These are phyloP conservation scores for Inga oerstediana DNA, from an alignment of 306 rosid species.

Conservation along the genomic window DNA sequence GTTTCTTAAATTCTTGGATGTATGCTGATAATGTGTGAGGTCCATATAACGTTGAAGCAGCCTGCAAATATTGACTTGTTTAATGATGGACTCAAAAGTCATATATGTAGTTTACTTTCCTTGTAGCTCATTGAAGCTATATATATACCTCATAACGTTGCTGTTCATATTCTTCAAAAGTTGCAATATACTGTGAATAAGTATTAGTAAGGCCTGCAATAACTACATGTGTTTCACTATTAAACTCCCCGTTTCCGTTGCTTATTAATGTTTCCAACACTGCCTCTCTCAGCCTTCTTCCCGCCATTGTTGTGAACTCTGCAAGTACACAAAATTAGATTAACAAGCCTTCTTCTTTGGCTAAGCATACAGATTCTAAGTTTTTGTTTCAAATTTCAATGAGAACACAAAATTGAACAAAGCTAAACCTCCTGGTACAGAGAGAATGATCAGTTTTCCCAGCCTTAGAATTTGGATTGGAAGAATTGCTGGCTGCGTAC, in stretches of 20 bases:
- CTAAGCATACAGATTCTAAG: not conserved
- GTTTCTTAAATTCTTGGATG: slow-evolving; percentile 79
- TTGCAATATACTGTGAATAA: slow-evolving; percentile 79
- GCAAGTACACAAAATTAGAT: slow-evolving; percentile 37
- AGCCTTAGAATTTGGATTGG: slow-evolving; percentile 82
- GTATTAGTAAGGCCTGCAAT: slow-evolving; percentile 89
- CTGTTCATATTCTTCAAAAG: slow-evolving; percentile 74
- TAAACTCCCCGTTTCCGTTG: slow-evolving; percentile 59
- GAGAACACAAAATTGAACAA: not conserved
- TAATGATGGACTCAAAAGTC: not conserved
- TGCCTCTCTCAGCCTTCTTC: slow-evolving; percentile 75
- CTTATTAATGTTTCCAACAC: slow-evolving; percentile 64
- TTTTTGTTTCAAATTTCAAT: not conserved
- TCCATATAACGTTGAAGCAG: slow-evolving; percentile 87
- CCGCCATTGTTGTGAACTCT: slow-evolving; percentile 93
- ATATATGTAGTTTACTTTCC: not conserved
- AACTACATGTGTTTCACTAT: slow-evolving; percentile 53
- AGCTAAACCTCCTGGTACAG: slow-evolving; percentile 88
- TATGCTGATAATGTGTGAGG: slow-evolving; percentile 87
- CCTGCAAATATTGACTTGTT: slow-evolving; percentile 44
- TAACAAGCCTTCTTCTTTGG: not conserved
- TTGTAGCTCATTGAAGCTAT: not conserved
- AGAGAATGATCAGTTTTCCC: slow-evolving; percentile 82
- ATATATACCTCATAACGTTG: slow-evolving; percentile 73
- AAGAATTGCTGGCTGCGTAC: slow-evolving; percentile 80